These are phyloP conservation scores for Cyberlindnera petersonii DNA, from an alignment of 805 yeast genomes.

Conservation along the genomic window DNA sequence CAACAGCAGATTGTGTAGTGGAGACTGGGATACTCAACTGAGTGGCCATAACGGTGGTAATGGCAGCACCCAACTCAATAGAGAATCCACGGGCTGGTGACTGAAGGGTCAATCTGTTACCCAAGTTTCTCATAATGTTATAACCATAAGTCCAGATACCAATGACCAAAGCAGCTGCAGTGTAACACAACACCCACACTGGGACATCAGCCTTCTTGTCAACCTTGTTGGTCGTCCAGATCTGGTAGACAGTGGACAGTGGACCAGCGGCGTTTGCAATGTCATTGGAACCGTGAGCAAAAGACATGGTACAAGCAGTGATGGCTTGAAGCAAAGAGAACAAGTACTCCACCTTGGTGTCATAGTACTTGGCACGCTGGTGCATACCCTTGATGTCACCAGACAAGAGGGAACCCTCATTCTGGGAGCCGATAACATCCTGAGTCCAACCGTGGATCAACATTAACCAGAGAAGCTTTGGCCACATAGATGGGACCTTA, in stretches of 20 bases:
- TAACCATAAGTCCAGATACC: conserved; percentile 74
- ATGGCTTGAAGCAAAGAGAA: conserved; percentile 65
- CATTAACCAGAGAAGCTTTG: conserved; percentile 43
- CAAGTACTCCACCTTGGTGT: conserved; percentile 64
- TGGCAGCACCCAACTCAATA: conserved; percentile 74
- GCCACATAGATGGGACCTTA: conserved; percentile 53
- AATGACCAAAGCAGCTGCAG: conserved; percentile 62
- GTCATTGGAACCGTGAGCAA: conserved; percentile 81
- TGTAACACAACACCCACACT: conserved; percentile 64
- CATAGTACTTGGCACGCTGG: conserved; percentile 57
- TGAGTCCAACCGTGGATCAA: conserved; percentile 58
- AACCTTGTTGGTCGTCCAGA: conserved; percentile 52
- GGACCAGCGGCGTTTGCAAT: conserved; percentile 79
- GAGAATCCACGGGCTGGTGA: conserved; percentile 77
- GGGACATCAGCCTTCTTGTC: conserved; percentile 54
- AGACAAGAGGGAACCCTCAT: conserved; percentile 37
- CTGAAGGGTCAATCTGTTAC: conserved; percentile 70
- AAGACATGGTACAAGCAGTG: conserved; percentile 76
- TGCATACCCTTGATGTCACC: conserved; percentile 50
- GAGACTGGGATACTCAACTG: conserved; percentile 69
- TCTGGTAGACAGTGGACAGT: conserved; percentile 55
- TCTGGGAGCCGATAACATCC: conserved; percentile 55
- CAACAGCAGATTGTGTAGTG: conserved; percentile 76
- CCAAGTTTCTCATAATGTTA: conserved; percentile 63
- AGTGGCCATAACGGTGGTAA: conserved; percentile 72